These are phyloP conservation scores for Chytridium lagenaria DNA, from an alignment of 371 early-diverging fungal species.

Conservation along the genomic window DNA sequence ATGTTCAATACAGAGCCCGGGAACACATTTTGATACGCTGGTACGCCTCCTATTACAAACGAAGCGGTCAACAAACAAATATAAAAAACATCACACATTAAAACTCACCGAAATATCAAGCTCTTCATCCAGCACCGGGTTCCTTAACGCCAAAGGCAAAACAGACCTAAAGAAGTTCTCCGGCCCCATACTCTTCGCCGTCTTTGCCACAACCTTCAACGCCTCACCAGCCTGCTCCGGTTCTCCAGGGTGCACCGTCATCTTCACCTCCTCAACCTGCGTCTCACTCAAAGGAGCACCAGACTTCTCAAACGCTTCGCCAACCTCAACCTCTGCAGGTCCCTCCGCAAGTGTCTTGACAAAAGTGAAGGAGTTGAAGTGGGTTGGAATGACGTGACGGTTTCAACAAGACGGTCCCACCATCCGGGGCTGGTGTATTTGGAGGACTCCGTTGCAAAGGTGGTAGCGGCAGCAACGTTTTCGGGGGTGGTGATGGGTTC, in stretches of 20 bases:
- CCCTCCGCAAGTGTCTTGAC: no score
- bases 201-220: not conserved
- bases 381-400: no score
- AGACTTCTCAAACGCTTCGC: not conserved
- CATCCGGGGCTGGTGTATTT: no score
- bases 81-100: not conserved
- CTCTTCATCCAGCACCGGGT: not conserved
- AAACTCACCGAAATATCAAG: slow-evolving; percentile 13
- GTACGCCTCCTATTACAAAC: slow-evolving; percentile 21
- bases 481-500: no score
- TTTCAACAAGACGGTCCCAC: no score
- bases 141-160: not conserved
- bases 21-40: not conserved
- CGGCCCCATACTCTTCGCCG: not conserved
- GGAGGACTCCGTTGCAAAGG: no score
- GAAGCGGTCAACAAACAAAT: not conserved
- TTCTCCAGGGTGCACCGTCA: not conserved
- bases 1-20: slow-evolving; percentile 21
- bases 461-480: no score
- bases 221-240: not conserved
- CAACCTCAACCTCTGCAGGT: not conserved
- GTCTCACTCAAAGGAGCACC: not conserved
- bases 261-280: slow-evolving; percentile 1
- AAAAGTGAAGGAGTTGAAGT: no score
- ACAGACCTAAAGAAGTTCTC: not conserved